phyloP scores from a whole-genome alignment of 2,329 filamentous ascomycete species.

The Coniochaeta sp. region DNA sequence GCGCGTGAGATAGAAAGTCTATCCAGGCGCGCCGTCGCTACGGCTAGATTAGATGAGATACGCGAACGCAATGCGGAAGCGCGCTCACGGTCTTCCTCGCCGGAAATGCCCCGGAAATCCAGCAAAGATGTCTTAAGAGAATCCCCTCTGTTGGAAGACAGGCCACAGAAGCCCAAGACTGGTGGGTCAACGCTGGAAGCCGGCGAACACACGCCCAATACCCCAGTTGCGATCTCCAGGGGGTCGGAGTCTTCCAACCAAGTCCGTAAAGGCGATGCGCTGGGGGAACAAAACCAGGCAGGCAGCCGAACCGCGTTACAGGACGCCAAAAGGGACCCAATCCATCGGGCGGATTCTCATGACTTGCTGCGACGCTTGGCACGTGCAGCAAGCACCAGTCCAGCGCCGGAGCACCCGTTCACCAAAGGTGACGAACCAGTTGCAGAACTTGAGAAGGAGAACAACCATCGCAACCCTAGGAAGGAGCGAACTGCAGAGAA shows the following conservation, averaged over 20 bases:
- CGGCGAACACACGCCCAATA: slow-evolving; percentile 29
- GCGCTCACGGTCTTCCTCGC: slow-evolving; percentile 33
- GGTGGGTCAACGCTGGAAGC: slow-evolving; percentile 3
- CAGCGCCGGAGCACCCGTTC: slow-evolving; percentile 20
- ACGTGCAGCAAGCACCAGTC: slow-evolving; percentile 38
- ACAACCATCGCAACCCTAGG: background rate
- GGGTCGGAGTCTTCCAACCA: background rate
- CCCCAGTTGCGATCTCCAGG: slow-evolving; percentile 30
- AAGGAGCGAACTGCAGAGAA: slow-evolving; percentile 8
- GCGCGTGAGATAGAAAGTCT: slow-evolving; percentile 32
- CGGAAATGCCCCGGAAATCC: slow-evolving; percentile 26
- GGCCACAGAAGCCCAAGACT: background rate
- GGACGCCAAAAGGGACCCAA: slow-evolving; percentile 6
- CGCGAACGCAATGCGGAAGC: slow-evolving; percentile 38
- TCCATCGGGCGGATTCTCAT: slow-evolving; percentile 31
- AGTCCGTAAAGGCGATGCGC: background rate
- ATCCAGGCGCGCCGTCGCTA: slow-evolving; percentile 39
- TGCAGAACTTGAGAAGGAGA: slow-evolving; percentile 4
- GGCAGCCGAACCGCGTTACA: background rate
- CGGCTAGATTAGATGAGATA: slow-evolving; percentile 44
- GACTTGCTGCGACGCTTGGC: slow-evolving; percentile 43
- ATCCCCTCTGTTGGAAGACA: slow-evolving; percentile 8
- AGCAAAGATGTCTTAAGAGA: slow-evolving; percentile 18
- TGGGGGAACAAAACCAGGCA: background rate
- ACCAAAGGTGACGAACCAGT: background rate